phyloP scores from a whole-genome alignment of 2,329 filamentous ascomycete genomes.

The Venturia aucupariae region DNA sequence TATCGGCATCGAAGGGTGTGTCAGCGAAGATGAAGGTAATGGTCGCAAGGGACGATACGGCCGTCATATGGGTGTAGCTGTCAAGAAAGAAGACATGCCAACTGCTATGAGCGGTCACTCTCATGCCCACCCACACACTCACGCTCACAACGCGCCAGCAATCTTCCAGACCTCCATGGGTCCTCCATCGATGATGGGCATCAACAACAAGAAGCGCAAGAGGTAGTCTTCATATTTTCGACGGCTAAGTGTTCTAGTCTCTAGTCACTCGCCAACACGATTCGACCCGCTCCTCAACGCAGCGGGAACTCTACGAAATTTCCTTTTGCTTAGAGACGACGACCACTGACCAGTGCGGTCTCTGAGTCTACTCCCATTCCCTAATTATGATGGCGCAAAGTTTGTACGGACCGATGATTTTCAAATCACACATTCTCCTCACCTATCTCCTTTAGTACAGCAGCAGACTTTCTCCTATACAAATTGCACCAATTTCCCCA shows the following conservation, averaged over 20 bases:
- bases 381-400: constrained; percentile 2
- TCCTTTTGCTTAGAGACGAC: background rate
- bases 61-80: constrained; percentile 57
- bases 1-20: constrained; percentile 82
- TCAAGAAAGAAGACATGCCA: constrained; percentile 43
- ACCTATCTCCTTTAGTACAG: background rate
- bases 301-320: background rate
- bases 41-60: constrained; percentile 90
- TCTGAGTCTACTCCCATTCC: background rate
- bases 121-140: background rate
- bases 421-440: background rate
- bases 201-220: constrained; percentile 55
- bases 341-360: background rate
- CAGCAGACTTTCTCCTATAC: background rate
- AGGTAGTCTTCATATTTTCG: constrained; percentile 32
- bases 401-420: background rate
- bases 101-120: background rate
- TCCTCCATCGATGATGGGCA: constrained; percentile 11
- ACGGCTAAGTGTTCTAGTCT: background rate
- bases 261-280: background rate
- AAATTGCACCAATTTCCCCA: background rate
- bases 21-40: constrained; percentile 97
- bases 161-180: constrained; percentile 9
- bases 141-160: background rate
- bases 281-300: background rate